Percentiles rank a stretch among this genome's conserved stretches.
These are phyloP conservation scores for Sclerotinia minor DNA, from an alignment of 2,329 filamentous ascomycete species.

Conservation along the genomic window DNA sequence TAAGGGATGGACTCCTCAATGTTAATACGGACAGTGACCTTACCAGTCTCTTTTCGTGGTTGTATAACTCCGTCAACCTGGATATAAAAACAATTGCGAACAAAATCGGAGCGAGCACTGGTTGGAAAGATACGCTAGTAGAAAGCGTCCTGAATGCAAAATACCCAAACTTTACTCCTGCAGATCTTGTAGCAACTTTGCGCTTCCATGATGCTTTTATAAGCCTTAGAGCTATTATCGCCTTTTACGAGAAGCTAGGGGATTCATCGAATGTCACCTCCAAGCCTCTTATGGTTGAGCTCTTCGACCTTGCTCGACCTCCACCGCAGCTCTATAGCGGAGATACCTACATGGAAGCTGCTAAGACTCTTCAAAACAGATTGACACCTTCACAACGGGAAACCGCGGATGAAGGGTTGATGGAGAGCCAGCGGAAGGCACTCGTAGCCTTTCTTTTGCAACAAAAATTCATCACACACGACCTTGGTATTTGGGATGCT, in stretches of 20 bases:
- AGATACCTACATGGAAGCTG: neutral
- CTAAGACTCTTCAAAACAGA: neutral
- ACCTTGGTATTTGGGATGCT: conserved; percentile 28
- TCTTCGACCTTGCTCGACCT: neutral
- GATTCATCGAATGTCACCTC: neutral
- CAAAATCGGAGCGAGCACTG: neutral
- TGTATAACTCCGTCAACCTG: neutral
- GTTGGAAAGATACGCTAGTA: neutral
- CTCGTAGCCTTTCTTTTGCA: conserved; percentile 1
- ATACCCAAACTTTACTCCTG: neutral
- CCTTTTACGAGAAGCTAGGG: neutral
- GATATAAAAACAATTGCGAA: neutral
- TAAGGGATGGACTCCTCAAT: neutral
- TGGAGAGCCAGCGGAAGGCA: neutral
- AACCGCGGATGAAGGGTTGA: neutral
- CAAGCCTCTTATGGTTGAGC: neutral
- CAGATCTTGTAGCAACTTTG: neutral
- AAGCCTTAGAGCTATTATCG: neutral
- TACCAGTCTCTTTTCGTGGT: neutral
- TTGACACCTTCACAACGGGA: conserved; percentile 3
- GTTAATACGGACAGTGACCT: neutral
- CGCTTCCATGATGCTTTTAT: neutral
- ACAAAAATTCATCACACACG: neutral
- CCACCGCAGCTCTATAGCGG: neutral
- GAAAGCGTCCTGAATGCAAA: neutral